Percentiles rank a stretch among this genome's conserved stretches.
These are phyloP conservation scores for Lophiotrema nucula DNA, from an alignment of 495 filamentous ascomycete species.

Conservation along the genomic window DNA sequence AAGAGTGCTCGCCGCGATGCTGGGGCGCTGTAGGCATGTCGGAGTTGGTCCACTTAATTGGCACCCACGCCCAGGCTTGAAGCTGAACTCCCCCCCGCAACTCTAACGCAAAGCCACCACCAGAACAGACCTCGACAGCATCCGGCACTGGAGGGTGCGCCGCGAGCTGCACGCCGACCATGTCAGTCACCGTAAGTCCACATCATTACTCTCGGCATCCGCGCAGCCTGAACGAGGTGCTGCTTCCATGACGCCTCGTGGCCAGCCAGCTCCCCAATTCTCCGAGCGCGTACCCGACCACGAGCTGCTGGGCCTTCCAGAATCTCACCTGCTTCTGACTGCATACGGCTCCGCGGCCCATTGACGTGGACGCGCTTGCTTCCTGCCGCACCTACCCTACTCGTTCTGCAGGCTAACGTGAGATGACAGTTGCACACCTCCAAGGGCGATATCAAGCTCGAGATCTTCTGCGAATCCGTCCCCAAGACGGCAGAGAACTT, in stretches of 20 bases:
- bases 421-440: slow-evolving; percentile 76
- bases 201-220: background rate
- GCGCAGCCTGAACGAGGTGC: background rate
- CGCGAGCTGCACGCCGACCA: slow-evolving; percentile 12
- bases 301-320: background rate
- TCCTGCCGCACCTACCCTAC: background rate
- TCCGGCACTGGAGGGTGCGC: background rate
- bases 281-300: background rate
- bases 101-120: slow-evolving; percentile 25
- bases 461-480: slow-evolving; percentile 92
- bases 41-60: background rate
- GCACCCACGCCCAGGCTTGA: slow-evolving; percentile 4
- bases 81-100: slow-evolving; percentile 8
- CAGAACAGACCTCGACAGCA: too few species aligned
- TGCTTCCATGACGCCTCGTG: background rate
- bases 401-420: slow-evolving; percentile 13
- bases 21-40: background rate
- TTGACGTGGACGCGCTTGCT: slow-evolving; percentile 5
- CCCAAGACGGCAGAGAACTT: slow-evolving; percentile 91
- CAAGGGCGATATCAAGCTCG: slow-evolving; percentile 88
- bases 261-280: slow-evolving; percentile 4
- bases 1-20: background rate
- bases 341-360: slow-evolving; percentile 4
- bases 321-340: slow-evolving; percentile 1
- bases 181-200: slow-evolving; percentile 41